Conservation (phyloP, 176 grass and related monocot species). For the Musa troglodytarum region DNA sequence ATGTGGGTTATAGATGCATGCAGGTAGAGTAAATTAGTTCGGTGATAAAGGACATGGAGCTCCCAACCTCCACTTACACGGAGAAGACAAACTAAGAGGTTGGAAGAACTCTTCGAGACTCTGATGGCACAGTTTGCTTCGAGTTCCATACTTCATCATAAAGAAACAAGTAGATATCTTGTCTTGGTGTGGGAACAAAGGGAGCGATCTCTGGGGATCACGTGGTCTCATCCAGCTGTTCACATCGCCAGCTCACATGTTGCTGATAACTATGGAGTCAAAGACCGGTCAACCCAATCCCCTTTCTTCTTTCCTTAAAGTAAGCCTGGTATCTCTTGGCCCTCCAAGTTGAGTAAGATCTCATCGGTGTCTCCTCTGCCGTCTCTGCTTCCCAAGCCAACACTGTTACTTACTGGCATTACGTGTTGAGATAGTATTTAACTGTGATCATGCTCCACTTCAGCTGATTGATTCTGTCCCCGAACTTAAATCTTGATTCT, state of each 20-base stretch:
- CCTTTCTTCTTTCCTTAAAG: neutral
- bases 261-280: slow-evolving; percentile 36
- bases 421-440: too few species aligned
- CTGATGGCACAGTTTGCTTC: neutral
- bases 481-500: too few species aligned
- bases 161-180: neutral
- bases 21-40: neutral
- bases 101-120: neutral
- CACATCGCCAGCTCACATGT: slow-evolving; percentile 48
- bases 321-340: neutral
- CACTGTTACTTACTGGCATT: too few species aligned
- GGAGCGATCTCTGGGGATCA: slow-evolving; percentile 38
- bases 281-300: slow-evolving; percentile 30
- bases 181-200: slow-evolving; percentile 25
- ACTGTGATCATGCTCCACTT: too few species aligned
- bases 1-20: slow-evolving; percentile 17
- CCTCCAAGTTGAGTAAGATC: neutral
- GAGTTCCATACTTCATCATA: neutral
- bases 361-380: too few species aligned
- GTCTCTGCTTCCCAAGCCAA: too few species aligned
- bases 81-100: slow-evolving; percentile 21
- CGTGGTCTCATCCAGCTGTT: slow-evolving; percentile 38
- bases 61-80: slow-evolving; percentile 27
- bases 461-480: too few species aligned
- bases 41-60: slow-evolving; percentile 33